phyloP scores from a whole-genome alignment of 1,284 basidiomycete genomes.

The Cryptococcus sp. region DNA sequence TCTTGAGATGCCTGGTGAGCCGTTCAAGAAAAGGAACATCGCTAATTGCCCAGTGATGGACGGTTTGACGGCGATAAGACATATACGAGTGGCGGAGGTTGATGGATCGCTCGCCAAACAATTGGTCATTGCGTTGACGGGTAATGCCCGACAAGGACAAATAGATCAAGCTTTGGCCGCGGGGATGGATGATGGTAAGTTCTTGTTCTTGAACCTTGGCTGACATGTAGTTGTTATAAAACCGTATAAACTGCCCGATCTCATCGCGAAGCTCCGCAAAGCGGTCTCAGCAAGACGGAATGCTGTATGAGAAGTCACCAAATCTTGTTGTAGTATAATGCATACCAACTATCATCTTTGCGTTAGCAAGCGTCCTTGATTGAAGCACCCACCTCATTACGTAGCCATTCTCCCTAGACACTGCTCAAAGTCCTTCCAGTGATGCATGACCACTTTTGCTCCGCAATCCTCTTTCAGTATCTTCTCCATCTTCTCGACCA shows the following conservation, averaged over 20 bases:
- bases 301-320: too few species aligned
- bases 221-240: background rate
- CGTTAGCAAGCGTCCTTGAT: too few species aligned
- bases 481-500: constrained; percentile 14
- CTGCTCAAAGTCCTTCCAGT: constrained; percentile 25
- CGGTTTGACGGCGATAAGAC: constrained; percentile 38
- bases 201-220: background rate
- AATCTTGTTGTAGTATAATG: too few species aligned
- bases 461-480: constrained; percentile 22
- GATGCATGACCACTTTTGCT: constrained; percentile 25
- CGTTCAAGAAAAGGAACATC: background rate
- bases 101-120: constrained; percentile 29
- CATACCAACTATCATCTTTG: too few species aligned
- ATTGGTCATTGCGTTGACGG: constrained; percentile 45
- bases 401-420: constrained; percentile 5
- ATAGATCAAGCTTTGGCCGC: constrained; percentile 38
- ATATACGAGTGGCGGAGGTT: constrained; percentile 34
- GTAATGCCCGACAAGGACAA: constrained; percentile 47
- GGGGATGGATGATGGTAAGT: constrained; percentile 48
- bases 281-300: too few species aligned
- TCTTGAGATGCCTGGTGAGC: constrained; percentile 43
- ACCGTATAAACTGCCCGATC: background rate
- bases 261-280: background rate
- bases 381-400: too few species aligned
- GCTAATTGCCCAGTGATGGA: constrained; percentile 36